These are phyloP conservation scores for Corymbia maculata DNA, from an alignment of 345 rosid species.

Conservation along the genomic window DNA sequence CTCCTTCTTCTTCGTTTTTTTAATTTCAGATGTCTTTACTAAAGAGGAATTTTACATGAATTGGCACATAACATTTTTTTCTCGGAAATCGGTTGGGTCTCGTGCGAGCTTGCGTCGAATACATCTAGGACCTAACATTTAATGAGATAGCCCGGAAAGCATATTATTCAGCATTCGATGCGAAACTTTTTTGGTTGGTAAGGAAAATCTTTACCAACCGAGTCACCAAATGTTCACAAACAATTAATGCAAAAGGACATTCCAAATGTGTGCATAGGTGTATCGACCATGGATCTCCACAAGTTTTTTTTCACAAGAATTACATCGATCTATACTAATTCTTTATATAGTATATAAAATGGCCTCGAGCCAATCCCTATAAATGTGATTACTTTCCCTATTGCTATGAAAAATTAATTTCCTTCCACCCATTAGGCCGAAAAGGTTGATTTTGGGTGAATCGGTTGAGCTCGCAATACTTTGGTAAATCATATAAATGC, in stretches of 20 bases:
- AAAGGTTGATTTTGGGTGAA: neutral
- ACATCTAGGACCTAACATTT: neutral
- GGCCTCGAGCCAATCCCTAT: neutral
- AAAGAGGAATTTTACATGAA: neutral
- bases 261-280: neutral
- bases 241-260: neutral
- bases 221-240: neutral
- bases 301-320: neutral
- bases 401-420: neutral
- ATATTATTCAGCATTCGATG: neutral
- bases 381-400: neutral
- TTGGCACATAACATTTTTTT: neutral
- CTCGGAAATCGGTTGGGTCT: neutral
- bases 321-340: neutral
- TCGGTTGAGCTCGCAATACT: neutral
- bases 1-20: no score
- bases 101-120: fast-evolving
- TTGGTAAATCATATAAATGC: neutral
- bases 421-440: neutral
- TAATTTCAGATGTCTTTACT: neutral
- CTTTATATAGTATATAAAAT: neutral
- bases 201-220: neutral
- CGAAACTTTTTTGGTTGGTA: neutral
- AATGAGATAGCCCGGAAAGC: neutral
- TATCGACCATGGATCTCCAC: neutral